Evolutionary conservation across 1,284 basidiomycete genomes (phyloP).

Genomic region (Tilletia setariae): DNA sequence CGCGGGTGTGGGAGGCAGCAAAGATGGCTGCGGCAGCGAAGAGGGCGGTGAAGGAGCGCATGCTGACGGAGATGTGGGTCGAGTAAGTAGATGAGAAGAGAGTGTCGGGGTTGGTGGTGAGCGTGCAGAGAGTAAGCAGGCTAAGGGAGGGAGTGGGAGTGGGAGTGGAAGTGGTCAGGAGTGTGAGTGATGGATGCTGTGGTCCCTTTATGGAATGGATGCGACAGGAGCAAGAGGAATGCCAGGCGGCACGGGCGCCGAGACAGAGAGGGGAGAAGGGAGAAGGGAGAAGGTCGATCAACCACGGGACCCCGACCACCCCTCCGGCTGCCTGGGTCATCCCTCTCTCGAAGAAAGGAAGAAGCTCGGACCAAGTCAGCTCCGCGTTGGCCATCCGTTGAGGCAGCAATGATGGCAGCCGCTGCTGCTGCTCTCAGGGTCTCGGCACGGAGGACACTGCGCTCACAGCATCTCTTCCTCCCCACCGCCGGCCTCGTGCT

Average conservation of each 20-base stretch:
- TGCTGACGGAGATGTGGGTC: neutral
- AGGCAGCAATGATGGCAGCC: neutral
- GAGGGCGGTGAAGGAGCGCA: conserved; percentile 5
- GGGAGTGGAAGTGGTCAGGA: neutral
- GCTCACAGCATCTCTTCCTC: conserved; percentile 6
- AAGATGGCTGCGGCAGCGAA: conserved; percentile 1
- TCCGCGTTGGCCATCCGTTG: too few species aligned
- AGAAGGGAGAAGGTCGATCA: too few species aligned
- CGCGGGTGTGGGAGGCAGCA: conserved; percentile 10
- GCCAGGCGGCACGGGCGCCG: too few species aligned
- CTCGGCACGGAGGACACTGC: neutral
- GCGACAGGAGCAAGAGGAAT: too few species aligned
- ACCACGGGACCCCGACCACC: too few species aligned
- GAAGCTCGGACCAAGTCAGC: too few species aligned
- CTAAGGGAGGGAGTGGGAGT: neutral
- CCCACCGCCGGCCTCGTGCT: conserved; percentile 15
- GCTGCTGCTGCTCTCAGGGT: neutral
- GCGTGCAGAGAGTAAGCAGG: neutral
- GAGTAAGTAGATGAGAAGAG: neutral
- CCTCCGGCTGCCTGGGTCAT: too few species aligned
- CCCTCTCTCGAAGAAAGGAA: too few species aligned
- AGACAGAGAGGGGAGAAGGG: too few species aligned
- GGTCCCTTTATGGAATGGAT: neutral
- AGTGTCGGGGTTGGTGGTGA: neutral
- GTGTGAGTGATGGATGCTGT: neutral